Evolutionary conservation across 1,139 yeast species (phyloP).

Genomic region (Protomyces lactucae-debilis): DNA sequence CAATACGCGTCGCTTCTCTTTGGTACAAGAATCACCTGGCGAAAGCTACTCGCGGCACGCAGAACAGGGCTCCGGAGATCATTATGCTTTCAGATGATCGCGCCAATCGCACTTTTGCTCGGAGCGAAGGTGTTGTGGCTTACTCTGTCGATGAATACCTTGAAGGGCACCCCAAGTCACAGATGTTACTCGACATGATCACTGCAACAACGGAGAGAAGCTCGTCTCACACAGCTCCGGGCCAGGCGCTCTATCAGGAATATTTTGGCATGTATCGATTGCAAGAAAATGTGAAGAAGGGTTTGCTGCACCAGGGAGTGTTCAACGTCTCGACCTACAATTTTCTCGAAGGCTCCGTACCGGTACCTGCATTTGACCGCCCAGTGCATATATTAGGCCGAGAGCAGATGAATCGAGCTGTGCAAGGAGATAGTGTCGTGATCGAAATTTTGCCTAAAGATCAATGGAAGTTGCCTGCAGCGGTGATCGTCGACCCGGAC

Average conservation of each 20-base stretch:
- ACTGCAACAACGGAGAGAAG: conserved; percentile 39
- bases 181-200: conserved; percentile 70
- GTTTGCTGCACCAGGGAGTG: conserved; percentile 80
- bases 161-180: conserved; percentile 66
- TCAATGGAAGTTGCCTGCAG: conserved; percentile 84
- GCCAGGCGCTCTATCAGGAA: conserved; percentile 64
- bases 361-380: conserved; percentile 66
- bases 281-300: conserved; percentile 85
- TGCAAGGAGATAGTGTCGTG: conserved; percentile 86
- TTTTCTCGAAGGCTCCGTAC: conserved; percentile 79
- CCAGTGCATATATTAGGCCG: conserved; percentile 81
- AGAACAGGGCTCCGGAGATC: conserved; percentile 47
- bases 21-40: conserved; percentile 71
- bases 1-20: conserved; percentile 67
- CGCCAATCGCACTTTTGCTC: conserved; percentile 59
- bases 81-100: conserved; percentile 75
- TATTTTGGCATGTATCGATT: conserved; percentile 76
- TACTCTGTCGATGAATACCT: conserved; percentile 51
- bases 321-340: conserved; percentile 79
- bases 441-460: conserved; percentile 81
- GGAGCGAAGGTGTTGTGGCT: conserved; percentile 46
- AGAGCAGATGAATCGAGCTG: conserved; percentile 79
- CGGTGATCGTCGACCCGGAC: conserved; percentile 72
- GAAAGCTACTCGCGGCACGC: conserved; percentile 33
- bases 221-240: conserved; percentile 35